Conservation (phyloP, 805 yeast genomes). For the Vanderwaltozyma verrucispora region DNA sequence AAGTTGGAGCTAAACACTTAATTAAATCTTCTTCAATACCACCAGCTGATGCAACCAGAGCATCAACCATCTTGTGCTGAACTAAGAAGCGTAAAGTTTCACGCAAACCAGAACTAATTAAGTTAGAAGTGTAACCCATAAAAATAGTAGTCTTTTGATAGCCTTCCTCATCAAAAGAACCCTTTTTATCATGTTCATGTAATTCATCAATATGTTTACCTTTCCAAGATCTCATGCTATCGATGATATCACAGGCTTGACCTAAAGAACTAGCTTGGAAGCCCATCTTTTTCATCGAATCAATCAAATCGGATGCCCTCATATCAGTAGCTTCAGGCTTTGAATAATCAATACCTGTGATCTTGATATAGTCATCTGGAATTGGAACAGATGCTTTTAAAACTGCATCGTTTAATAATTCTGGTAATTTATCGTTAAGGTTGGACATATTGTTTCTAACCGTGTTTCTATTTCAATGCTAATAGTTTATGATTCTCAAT, state of each 20-base stretch:
- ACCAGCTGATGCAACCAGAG: slow-evolving; percentile 95
- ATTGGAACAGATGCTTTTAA: slow-evolving; percentile 78
- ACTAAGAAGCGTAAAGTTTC: slow-evolving; percentile 83
- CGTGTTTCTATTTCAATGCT: neutral
- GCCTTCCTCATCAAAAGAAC: slow-evolving; percentile 69
- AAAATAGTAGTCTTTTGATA: slow-evolving; percentile 82
- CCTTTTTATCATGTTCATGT: slow-evolving; percentile 60
- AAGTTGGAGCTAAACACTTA: slow-evolving; percentile 94
- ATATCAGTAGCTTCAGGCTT: slow-evolving; percentile 64
- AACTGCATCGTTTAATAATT: slow-evolving; percentile 82
- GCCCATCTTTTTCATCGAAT: slow-evolving; percentile 89
- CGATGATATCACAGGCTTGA: slow-evolving; percentile 83
- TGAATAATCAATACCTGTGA: slow-evolving; percentile 84
- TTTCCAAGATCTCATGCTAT: slow-evolving; percentile 89
- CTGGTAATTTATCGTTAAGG: slow-evolving; percentile 42
- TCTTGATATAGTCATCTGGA: slow-evolving; percentile 68
- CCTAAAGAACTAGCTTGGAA: slow-evolving; percentile 88
- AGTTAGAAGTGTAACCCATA: slow-evolving; percentile 92
- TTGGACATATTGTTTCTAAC: slow-evolving; percentile 23
- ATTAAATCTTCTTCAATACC: slow-evolving; percentile 97
- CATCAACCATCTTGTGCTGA: slow-evolving; percentile 89
- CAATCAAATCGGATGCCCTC: slow-evolving; percentile 67
- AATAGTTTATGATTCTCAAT: neutral
- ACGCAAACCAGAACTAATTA: slow-evolving; percentile 89
- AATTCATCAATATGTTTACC: slow-evolving; percentile 64